Evolutionary conservation across 31 red algal genomes (phyloP), one percentile per base, ranked within the genome.

Genomic region (Odonthalia washingtoniensis): DNA sequence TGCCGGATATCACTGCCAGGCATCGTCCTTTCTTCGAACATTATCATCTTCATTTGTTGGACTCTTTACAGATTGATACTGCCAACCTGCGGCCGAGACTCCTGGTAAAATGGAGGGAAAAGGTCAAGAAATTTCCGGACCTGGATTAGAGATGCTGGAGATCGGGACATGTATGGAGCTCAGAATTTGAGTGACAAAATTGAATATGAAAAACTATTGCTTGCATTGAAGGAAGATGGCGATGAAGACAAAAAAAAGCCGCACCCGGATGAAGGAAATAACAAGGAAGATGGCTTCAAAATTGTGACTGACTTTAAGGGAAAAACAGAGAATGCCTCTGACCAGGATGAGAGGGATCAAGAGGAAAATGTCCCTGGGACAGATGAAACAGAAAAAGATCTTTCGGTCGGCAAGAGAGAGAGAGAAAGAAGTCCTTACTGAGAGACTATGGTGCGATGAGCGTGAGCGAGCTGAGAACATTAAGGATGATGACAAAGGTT

Each of bases 131-230:
- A 70, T 37, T 40, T 18, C 9, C 93, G 96, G 72, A 85, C 89
- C 77, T 92, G 96, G 18, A 88, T 98, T 75, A 87, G 86, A 46
- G 93, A 98, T 75, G 80, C 79, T 49, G 93, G 90, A 66, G 91
- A 93, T 57, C 90, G 87, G 46, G 89, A 92, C 46, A 65, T 93
- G 63, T 82, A 67, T 16, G 77, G 69, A 32, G 96, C 96, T 57
- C 87, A 95, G 64, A 81, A 98, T 86, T 87, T 98, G 35, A 93
- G 85, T 37, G 88, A 95, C 5, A 57, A 93, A 34, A 90, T 97
- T 65, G 91, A 97, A 68, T 90, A 97, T 33, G 95, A 92, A 76
- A 86, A 88, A 46, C 88, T 93, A 46, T 79, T 97, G 16, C 70
- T 96, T 39, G 94, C 85, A 35, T 75, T 95, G 66, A 9, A 57